A percentile compares a stretch with the other conserved stretches of the same genome.
Evolutionary conservation across 257 asterid genomes (phyloP).

Genomic region (Mentha longifolia): DNA sequence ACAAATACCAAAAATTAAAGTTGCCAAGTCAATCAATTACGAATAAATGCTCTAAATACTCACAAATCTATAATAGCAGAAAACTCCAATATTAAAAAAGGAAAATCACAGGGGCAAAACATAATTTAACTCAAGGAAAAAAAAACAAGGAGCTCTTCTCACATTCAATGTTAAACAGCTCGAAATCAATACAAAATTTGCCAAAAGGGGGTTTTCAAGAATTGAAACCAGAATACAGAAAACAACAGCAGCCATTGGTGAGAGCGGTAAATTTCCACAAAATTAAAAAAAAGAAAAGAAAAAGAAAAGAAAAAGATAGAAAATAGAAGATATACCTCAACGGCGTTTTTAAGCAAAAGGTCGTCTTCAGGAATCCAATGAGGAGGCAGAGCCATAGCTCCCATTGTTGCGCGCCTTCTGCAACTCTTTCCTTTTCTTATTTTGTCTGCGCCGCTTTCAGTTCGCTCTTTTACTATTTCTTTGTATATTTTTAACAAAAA

Average conservation of each 20-base stretch:
- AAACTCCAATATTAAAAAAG: not conserved
- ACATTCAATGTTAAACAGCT: conserved; percentile 15
- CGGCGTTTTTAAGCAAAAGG: conserved; percentile 62
- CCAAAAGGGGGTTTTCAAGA: conserved; percentile 21
- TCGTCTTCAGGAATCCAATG: conserved; percentile 71
- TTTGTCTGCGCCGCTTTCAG: conserved; percentile 41
- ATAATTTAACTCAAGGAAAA: conserved; percentile 22
- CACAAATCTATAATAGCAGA: not conserved
- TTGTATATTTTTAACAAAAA: not conserved
- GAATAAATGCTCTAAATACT: not conserved
- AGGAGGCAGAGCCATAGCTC: conserved; percentile 55
- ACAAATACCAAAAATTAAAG: conserved; percentile 3
- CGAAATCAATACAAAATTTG: conserved; percentile 21
- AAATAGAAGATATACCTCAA: conserved; percentile 55
- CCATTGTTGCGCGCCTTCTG: conserved; percentile 55
- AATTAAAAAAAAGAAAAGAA: not conserved
- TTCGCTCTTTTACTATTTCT: conserved; percentile 10
- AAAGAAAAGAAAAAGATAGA: not conserved
- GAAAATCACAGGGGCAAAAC: conserved; percentile 8
- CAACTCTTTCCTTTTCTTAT: conserved; percentile 11
- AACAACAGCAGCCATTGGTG: conserved; percentile 10
- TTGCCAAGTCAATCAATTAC: conserved; percentile 3
- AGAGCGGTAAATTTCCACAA: not conserved
- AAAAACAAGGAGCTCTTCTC: not conserved
- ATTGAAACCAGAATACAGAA: conserved; percentile 20